Evolutionary conservation across 2,329 filamentous ascomycete genomes (phyloP).

Genomic region (Cytospora piceae): DNA sequence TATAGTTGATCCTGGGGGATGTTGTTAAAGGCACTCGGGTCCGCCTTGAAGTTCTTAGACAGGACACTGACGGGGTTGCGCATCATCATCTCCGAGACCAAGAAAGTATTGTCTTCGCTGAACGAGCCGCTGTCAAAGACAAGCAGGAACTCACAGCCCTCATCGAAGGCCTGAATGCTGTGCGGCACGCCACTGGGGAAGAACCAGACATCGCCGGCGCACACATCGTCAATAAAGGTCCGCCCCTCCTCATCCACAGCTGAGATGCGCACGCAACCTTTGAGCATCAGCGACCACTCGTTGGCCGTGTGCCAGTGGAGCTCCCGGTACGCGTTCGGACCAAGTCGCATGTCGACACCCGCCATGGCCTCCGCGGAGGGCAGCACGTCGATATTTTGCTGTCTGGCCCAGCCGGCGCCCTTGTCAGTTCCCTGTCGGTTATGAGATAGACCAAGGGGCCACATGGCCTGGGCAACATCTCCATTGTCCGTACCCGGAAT

Average conservation of each 20-base stretch:
- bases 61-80: slow-evolving; percentile 57
- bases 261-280: slow-evolving; percentile 55
- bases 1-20: slow-evolving; percentile 53
- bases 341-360: slow-evolving; percentile 62
- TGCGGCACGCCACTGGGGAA: slow-evolving; percentile 55
- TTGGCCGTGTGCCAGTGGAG: slow-evolving; percentile 64
- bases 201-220: slow-evolving; percentile 58
- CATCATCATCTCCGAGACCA: slow-evolving; percentile 57
- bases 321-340: slow-evolving; percentile 62
- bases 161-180: slow-evolving; percentile 58
- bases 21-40: slow-evolving; percentile 51
- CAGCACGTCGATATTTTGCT: slow-evolving; percentile 56
- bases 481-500: slow-evolving; percentile 58
- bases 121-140: slow-evolving; percentile 64
- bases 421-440: slow-evolving; percentile 50
- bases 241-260: slow-evolving; percentile 57
- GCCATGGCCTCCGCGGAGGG: slow-evolving; percentile 56
- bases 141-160: slow-evolving; percentile 61
- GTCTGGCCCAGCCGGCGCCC: slow-evolving; percentile 56
- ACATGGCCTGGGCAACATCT: slow-evolving; percentile 51
- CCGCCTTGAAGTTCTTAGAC: slow-evolving; percentile 57
- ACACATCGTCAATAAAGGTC: slow-evolving; percentile 52
- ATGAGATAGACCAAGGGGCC: slow-evolving; percentile 58
- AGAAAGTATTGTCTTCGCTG: slow-evolving; percentile 62
- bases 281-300: slow-evolving; percentile 57